phyloP scores from a whole-genome alignment of 169 alveolate species.

The Plasmodium vinckei region DNA sequence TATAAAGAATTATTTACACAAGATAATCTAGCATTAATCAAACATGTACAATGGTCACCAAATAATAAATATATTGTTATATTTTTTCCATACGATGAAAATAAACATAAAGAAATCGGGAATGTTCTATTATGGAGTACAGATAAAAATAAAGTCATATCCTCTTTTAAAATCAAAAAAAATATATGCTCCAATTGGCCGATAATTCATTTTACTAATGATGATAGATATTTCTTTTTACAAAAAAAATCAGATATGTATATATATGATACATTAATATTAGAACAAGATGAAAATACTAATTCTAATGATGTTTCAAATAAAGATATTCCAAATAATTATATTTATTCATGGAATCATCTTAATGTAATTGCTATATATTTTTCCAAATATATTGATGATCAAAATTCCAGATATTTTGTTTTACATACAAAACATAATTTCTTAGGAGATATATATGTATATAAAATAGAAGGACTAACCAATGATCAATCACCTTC shows the following conservation, averaged over 20 bases:
- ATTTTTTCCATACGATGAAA: constrained; percentile 52
- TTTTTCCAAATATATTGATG: constrained; percentile 31
- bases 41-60: constrained; percentile 74
- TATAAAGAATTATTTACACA: constrained; percentile 35
- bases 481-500: neutral
- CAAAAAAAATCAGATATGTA: constrained; percentile 45
- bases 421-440: constrained; percentile 59
- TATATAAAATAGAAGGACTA: constrained; percentile 42
- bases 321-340: constrained; percentile 26
- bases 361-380: constrained; percentile 54
- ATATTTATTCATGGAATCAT: constrained; percentile 42
- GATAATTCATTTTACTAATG: constrained; percentile 35
- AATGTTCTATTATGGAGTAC: constrained; percentile 28
- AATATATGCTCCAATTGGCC: constrained; percentile 70
- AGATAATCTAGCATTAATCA: constrained; percentile 33
- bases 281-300: neutral
- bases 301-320: neutral
- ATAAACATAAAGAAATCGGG: constrained; percentile 10
- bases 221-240: constrained; percentile 46
- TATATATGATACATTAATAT: constrained; percentile 33
- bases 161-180: constrained; percentile 52
- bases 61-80: constrained; percentile 42
- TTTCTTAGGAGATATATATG: constrained; percentile 49
- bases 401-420: constrained; percentile 18
- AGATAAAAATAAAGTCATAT: constrained; percentile 13